Base-by-base conservation (phyloP, 2,329 filamentous ascomycete species). In the Beauveria varroae region DNA sequence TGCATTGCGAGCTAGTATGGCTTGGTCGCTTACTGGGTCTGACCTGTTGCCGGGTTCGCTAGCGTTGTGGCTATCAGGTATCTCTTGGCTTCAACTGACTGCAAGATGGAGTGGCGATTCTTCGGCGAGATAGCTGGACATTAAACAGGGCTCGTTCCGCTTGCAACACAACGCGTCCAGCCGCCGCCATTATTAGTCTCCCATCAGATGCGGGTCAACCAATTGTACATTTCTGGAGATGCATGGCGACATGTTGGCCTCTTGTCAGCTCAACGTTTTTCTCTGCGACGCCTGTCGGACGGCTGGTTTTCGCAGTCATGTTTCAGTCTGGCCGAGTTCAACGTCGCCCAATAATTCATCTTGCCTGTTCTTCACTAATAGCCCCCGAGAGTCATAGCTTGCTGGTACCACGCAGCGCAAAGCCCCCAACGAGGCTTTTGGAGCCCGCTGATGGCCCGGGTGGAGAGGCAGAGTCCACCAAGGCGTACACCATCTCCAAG, bases 221-320 rank as follows among this genome's bases (percentile, higher is more conserved):
- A 10, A 59, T 59, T 52, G 57, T 46, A 46, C 9, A 46, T 59
- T 59, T 52, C 47, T 52, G 57, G 57, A 59, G 47, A 44, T 34
- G n/a, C 18, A 59, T 59, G 37, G 57, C 57, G 49, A 52, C 57
- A 59, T 59, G 37, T 37, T 37, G 34, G 12, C 34, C 34, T 12
- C n/a, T n/a, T 24, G 24, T 34, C 28, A n/a, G 28, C 43, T n/a
- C n/a, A 9, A 37, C 12, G 12, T 37, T 37, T 14, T 37, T 12
- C 12, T 37, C 34, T 6, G 34, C 34, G 12, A 14, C 12, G 34
- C 34, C 12, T 37, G 12, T 37, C 30, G 30, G 30, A 37, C 34
- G 34, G 12, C 12, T 34, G 5, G 5, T 14, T 37, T 37, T 12
- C 34, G 12, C 34, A 37, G 34, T n/a, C n/a, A n/a, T 37, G 12